Evolutionary conservation across 805 yeast species (phyloP), one percentile per base, ranked within the genome.

Genomic region (Lipomyces spencermartinsiae): DNA sequence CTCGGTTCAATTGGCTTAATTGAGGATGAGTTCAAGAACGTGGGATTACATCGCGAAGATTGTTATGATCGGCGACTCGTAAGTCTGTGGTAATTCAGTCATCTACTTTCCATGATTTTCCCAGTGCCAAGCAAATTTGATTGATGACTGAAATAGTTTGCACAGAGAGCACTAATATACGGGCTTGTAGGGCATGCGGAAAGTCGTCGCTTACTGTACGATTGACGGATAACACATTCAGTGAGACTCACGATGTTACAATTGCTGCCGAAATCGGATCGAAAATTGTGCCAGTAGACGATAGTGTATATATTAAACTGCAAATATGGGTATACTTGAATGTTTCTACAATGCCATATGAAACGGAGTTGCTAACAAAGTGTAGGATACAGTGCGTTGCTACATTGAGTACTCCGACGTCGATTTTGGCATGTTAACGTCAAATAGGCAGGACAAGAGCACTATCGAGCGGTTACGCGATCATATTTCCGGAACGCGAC

Each of bases 211-310:
- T 78, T 57, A 78, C 79, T 6, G 71, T 78, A 29, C 71, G 80
- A 37, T 72, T 78, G 33, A 78, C 80, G 1, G 80, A 78, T 64
- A 76, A 77, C 61, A 74, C 78, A 55, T 78, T 78, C 68, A 72
- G 75, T 16, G 78, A 76, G 33, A 71, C 72, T 43, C 80, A 78
- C 53, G 80, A 77, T 57, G 79, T 78, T 33, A 78, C 80, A 2
- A 78, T 78, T 43, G 80, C 80, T 14, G 80, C 80, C 9, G 80
- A 78, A 64, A 78, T 78, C 46, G 80, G 80, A 46, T 76, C 80
- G 51, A 77, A 77, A 62, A 74, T 78, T 57, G 67, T 78, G 19
- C 70, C 73, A 3, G 79, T 77, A 14, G 79, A 77, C 25, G 74
- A 70, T 33, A 63, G 57, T 37, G 73, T 75, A 64, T 69, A 68